phyloP scores from a whole-genome alignment of 352 stramenopile genomes.

The Phytophthora hybrid region DNA sequence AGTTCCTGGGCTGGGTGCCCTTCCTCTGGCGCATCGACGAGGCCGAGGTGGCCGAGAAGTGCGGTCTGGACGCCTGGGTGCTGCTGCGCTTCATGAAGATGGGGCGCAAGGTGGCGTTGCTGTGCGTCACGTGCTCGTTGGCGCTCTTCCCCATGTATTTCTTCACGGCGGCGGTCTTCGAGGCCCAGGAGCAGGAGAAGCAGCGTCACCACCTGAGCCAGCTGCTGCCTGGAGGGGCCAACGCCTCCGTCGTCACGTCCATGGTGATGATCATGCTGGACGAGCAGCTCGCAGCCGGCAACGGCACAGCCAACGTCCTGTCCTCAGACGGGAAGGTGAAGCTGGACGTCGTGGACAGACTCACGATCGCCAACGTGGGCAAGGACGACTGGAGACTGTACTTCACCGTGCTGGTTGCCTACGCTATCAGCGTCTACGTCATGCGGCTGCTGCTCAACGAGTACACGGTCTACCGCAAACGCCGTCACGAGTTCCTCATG shows the following conservation, averaged over 20 bases:
- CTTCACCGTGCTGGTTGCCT: slow-evolving; percentile 64
- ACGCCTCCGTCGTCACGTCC: slow-evolving; percentile 32
- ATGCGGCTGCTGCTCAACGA: slow-evolving; percentile 68
- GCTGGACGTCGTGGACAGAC: slow-evolving; percentile 69
- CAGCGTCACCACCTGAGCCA: slow-evolving; percentile 37
- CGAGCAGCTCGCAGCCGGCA: slow-evolving; percentile 17
- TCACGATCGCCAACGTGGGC: slow-evolving; percentile 77
- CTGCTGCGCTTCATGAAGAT: slow-evolving; percentile 82
- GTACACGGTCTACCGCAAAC: slow-evolving; percentile 68
- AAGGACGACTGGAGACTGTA: slow-evolving; percentile 70
- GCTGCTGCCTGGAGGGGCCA: slow-evolving; percentile 20
- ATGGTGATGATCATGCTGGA: slow-evolving; percentile 41
- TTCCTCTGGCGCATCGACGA: slow-evolving; percentile 69
- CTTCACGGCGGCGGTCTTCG: slow-evolving; percentile 50
- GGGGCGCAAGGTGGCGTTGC: slow-evolving; percentile 66
- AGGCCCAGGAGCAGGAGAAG: slow-evolving; percentile 40
- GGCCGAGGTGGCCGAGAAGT: slow-evolving; percentile 62
- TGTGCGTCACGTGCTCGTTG: slow-evolving; percentile 64
- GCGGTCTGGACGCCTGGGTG: slow-evolving; percentile 77
- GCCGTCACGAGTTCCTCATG: slow-evolving; percentile 70
- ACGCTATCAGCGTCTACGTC: slow-evolving; percentile 57
- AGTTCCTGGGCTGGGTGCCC: slow-evolving; percentile 66
- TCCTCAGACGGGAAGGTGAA: slow-evolving; percentile 41
- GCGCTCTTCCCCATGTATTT: slow-evolving; percentile 78
- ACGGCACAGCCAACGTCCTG: slow-evolving; percentile 28